These are phyloP conservation scores for Pseudohyphozyma bogoriensis DNA, from an alignment of 768 basidiomycete genomes.

Conservation along the genomic window DNA sequence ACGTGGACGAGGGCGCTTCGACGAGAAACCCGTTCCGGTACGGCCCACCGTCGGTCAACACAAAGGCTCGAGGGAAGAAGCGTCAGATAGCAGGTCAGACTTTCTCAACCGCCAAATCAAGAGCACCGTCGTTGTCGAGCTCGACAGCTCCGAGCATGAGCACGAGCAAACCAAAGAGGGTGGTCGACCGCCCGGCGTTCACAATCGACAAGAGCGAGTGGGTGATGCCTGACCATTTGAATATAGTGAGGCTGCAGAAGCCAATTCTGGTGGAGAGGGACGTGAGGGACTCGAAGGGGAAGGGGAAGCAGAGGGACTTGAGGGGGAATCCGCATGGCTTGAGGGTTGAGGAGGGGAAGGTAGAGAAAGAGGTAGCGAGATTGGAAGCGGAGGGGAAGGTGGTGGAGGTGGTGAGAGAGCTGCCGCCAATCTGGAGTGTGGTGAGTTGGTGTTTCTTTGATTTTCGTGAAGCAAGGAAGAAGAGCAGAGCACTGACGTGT, in stretches of 20 bases:
- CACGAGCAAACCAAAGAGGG: background rate
- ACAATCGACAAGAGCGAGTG: background rate
- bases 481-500: too few relatives aligned
- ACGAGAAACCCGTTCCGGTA: too few relatives aligned
- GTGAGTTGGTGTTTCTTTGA: too few relatives aligned
- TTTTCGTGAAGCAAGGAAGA: too few relatives aligned
- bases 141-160: constrained; percentile 2
- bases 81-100: too few relatives aligned
- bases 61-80: too few relatives aligned
- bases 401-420: too few relatives aligned
- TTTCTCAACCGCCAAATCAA: too few relatives aligned
- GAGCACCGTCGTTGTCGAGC: constrained; percentile 27
- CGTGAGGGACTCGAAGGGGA: constrained; percentile 17
- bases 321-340: background rate
- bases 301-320: background rate
- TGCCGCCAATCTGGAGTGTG: too few relatives aligned
- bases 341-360: constrained; percentile 13
- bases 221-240: background rate
- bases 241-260: background rate
- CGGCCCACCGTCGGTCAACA: too few relatives aligned
- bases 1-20: too few relatives aligned
- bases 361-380: constrained; percentile 40
- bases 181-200: background rate
- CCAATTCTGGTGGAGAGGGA: background rate
- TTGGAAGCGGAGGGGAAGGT: too few relatives aligned